Conservation (phyloP, 768 basidiomycete species). For the Solioccasus polychromus region DNA sequence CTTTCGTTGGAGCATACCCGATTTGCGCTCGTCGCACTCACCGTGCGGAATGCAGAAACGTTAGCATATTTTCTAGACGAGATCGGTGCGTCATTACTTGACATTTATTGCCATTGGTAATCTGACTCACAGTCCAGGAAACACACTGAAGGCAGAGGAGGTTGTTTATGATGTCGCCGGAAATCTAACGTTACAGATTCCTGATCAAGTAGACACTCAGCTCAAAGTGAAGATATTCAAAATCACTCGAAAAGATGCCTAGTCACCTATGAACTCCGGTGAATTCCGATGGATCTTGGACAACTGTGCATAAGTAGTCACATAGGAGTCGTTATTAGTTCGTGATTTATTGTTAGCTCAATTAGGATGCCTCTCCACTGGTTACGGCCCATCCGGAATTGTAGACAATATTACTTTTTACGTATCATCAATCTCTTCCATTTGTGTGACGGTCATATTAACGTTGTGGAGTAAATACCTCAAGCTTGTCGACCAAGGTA, state of each 20-base stretch:
- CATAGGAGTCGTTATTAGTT: slow-evolving; percentile 7
- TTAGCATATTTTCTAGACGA: slow-evolving; percentile 41
- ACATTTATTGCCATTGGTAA: not conserved
- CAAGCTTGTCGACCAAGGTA: slow-evolving; percentile 2
- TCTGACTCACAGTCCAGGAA: slow-evolving; percentile 10
- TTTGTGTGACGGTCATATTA: not conserved
- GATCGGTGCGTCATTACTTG: slow-evolving; percentile 24
- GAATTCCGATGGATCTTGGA: slow-evolving; percentile 12
- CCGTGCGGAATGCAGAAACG: slow-evolving; percentile 55
- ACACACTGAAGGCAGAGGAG: slow-evolving; percentile 27
- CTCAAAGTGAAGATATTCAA: slow-evolving; percentile 45
- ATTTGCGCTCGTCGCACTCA: slow-evolving; percentile 38
- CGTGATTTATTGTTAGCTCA: slow-evolving; percentile 1
- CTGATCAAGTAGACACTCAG: slow-evolving; percentile 33
- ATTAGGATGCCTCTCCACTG: not conserved
- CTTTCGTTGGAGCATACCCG: slow-evolving; percentile 19
- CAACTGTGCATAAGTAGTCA: slow-evolving; percentile 1
- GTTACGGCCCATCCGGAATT: not conserved
- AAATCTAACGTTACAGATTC: slow-evolving; percentile 23
- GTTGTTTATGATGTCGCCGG: slow-evolving; percentile 16
- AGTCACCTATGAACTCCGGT: slow-evolving; percentile 5
- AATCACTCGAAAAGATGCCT: slow-evolving; percentile 27
- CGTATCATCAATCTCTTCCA: not conserved
- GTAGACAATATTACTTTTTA: slow-evolving; percentile 2
- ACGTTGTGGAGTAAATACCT: not conserved